These are phyloP conservation scores for Bolboschoenoplectus hybrid DNA, from an alignment of 202 grass and related monocot genomes.

Conservation along the genomic window DNA sequence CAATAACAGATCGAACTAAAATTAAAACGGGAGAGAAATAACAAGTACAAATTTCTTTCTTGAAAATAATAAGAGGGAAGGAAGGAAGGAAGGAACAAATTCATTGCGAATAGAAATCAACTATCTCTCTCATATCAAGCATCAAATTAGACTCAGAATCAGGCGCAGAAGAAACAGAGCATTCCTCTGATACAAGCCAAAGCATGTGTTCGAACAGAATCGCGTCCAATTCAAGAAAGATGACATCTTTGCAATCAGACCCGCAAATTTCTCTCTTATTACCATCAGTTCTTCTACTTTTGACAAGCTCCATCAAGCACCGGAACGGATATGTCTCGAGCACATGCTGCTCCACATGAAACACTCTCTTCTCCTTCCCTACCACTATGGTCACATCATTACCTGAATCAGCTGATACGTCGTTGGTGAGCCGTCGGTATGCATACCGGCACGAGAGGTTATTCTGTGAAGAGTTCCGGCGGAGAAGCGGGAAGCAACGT, in stretches of 20 bases:
- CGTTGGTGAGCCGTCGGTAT: constrained; percentile 53
- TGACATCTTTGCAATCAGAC: constrained; percentile 34
- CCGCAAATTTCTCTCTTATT: constrained; percentile 22
- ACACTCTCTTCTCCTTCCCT: constrained; percentile 60
- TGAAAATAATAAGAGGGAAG: too few species aligned
- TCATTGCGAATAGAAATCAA: constrained; percentile 81
- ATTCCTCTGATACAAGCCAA: constrained; percentile 51
- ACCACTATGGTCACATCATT: constrained; percentile 80
- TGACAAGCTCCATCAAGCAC: constrained; percentile 54
- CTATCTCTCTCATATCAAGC: constrained; percentile 67
- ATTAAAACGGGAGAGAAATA: constrained; percentile 8
- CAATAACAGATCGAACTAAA: not conserved
- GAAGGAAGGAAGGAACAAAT: not conserved
- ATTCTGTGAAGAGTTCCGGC: constrained; percentile 40
- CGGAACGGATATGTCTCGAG: constrained; percentile 64
- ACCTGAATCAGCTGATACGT: not conserved
- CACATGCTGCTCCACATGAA: constrained; percentile 64
- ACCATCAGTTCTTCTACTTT: not conserved
- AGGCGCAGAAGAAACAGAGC: not conserved
- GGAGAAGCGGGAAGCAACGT: constrained; percentile 66
- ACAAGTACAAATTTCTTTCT: not conserved
- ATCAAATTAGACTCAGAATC: constrained; percentile 4
- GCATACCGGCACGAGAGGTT: constrained; percentile 44
- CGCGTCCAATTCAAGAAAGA: constrained; percentile 61
- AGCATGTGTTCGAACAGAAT: constrained; percentile 90